Conservation (phyloP, 2,329 filamentous ascomycete genomes). For the Neofusicoccum ribis region DNA sequence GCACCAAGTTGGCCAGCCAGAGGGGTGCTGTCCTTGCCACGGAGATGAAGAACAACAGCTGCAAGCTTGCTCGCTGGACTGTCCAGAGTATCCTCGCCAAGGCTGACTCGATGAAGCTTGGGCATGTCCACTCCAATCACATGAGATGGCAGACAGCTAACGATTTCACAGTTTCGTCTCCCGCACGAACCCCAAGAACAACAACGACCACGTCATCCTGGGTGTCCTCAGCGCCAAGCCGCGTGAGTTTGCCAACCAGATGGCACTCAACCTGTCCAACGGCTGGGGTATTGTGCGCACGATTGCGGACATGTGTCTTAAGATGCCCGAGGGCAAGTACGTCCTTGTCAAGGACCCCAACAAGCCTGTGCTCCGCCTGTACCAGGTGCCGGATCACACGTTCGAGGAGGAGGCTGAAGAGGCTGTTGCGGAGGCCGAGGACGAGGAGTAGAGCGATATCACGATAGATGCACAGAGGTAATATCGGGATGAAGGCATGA, state of each 20-base stretch:
- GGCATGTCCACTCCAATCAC: conserved; percentile 56
- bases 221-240: conserved; percentile 98
- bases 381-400: conserved; percentile 82
- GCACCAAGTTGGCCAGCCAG: conserved; percentile 89
- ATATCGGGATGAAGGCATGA: conserved; percentile 6
- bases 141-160: conserved; percentile 27
- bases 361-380: conserved; percentile 90
- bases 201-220: conserved; percentile 91
- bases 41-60: conserved; percentile 99
- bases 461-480: not conserved
- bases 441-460: conserved; percentile 49
- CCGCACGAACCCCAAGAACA: conserved; percentile 85
- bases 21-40: conserved; percentile 96
- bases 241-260: conserved; percentile 92
- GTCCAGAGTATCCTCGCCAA: conserved; percentile 95
- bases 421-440: conserved; percentile 54
- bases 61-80: conserved; percentile 97
- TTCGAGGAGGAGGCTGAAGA: conserved; percentile 90
- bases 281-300: conserved; percentile 99
- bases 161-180: conserved; percentile 75
- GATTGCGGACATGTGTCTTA: conserved; percentile 90
- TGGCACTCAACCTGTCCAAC: conserved; percentile 96
- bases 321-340: conserved; percentile 77
- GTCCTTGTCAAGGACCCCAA: conserved; percentile 87
- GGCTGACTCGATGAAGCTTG: conserved; percentile 98